Evolutionary conservation across 371 early-diverging fungal genomes (phyloP), one percentile per base, ranked within the genome.

Genomic region (Rhizopus arrhizus): DNA sequence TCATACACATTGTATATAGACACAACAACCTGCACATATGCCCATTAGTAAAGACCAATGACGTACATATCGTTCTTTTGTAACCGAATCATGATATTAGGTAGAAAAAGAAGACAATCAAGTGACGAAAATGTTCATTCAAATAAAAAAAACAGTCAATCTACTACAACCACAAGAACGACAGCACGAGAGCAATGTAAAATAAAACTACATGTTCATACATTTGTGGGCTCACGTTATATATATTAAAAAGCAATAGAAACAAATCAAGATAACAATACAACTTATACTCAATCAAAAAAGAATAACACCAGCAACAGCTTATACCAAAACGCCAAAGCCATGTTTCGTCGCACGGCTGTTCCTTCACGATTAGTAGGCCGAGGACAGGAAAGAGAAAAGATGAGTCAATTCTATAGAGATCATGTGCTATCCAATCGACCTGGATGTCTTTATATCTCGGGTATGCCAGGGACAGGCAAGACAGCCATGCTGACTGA

Each of bases 391-490:
- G 95, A 95, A 75, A 81, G 91, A 34, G 61, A 70, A 5, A 65
- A 56, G 0, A 83, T 94, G 56, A 67, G 64, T 3, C 32, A 65
- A 5, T 94, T 95, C 61, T 83, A 70, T 76, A 72, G 57, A 47
- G 62, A 57, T 0, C 75, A 75, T 56, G 82, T 78, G 8, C 16
- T 75, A 4, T 58, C 56, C 5, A 75, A 77, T 33, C 55, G 71
- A 48, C 70, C 81, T 5, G 86, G 86, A 38, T 84, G 92, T 45
- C 79, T 97, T 34, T 97, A 96, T 67, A 86, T 96, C 15, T 91
- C 94, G 7, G 98, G 98, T 3, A 84, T 84, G 48, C 98, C 98
- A 0, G 98, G 98, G 5, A 95, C 96, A 7, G 98, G 98, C 47
- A 97, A 97, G 72, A 96, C 95, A 4, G 96, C 95, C 9, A 82